phyloP scores from a whole-genome alignment of 495 filamentous ascomycete species.

The Immersiella caudata region DNA sequence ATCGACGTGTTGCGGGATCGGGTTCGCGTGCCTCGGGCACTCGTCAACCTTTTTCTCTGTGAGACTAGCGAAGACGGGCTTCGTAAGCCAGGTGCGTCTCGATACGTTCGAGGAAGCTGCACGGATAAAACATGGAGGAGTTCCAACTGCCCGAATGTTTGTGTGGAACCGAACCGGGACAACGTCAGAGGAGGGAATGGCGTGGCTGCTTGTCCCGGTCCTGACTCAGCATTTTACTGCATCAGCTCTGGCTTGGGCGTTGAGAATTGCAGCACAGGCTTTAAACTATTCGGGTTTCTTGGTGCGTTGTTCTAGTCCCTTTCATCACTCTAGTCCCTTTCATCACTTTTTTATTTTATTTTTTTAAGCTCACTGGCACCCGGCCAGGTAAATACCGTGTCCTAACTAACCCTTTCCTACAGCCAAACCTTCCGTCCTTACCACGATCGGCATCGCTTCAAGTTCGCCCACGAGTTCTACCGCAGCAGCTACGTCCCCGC shows the following conservation, averaged over 20 bases:
- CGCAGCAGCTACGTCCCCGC: background rate
- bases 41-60: conserved; percentile 23
- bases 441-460: conserved; percentile 25
- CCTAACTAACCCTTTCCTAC: background rate
- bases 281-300: conserved; percentile 16
- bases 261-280: conserved; percentile 9
- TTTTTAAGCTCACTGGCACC: no score
- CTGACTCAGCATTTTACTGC: conserved; percentile 27
- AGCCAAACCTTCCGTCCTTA: conserved; percentile 22
- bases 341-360: no score
- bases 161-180: conserved; percentile 22
- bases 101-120: conserved; percentile 29
- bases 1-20: conserved; percentile 30
- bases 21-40: conserved; percentile 31
- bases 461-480: background rate
- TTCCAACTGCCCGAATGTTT: conserved; percentile 28
- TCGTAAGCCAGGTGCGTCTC: conserved; percentile 11
- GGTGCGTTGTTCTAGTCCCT: conserved; percentile 20
- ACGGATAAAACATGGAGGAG: conserved; percentile 31
- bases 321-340: no score
- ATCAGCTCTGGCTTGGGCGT: conserved; percentile 12
- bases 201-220: conserved; percentile 22
- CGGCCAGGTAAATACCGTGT: no score
- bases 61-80: conserved; percentile 23
- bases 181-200: conserved; percentile 25